phyloP scores from a whole-genome alignment of 2,329 filamentous ascomycete species.

The Pseudocercospora macadamiae region DNA sequence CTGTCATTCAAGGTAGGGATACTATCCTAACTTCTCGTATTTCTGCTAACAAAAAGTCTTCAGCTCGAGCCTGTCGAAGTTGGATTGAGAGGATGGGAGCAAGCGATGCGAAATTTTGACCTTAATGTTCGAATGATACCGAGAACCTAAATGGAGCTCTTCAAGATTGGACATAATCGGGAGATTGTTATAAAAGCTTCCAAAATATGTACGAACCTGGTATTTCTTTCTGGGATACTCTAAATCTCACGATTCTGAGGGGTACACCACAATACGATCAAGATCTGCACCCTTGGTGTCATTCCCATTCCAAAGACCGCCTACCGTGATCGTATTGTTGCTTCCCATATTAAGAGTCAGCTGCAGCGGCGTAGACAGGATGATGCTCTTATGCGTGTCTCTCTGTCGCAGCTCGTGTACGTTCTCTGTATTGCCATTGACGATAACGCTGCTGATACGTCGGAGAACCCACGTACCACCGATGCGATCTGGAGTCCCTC shows the following conservation, averaged over 20 bases:
- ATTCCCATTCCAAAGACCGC: constrained; percentile 60
- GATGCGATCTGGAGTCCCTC: constrained; percentile 62
- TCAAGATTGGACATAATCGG: too few species aligned
- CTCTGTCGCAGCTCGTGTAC: constrained; percentile 57
- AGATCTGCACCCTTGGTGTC: constrained; percentile 62
- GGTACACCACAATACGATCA: constrained; percentile 64
- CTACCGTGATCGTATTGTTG: constrained; percentile 63
- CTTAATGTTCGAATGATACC: background rate
- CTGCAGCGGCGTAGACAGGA: constrained; percentile 60
- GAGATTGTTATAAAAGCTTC: too few species aligned
- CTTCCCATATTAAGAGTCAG: constrained; percentile 57
- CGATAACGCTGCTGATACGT: constrained; percentile 62
- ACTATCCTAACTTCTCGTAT: background rate
- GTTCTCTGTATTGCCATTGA: constrained; percentile 56
- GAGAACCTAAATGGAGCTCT: too few species aligned
- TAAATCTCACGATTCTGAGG: too few species aligned
- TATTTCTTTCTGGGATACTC: too few species aligned
- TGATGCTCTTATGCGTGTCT: constrained; percentile 63
- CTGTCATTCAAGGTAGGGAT: constrained; percentile 10
- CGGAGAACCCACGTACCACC: constrained; percentile 63
- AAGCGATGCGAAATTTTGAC: background rate
- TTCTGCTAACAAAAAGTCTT: background rate
- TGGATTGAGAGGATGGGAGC: constrained; percentile 4
- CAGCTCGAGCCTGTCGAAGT: constrained; percentile 11
- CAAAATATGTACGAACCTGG: too few species aligned